phyloP scores from a whole-genome alignment of 2,329 filamentous ascomycete genomes.

The Ambrosiella xylebori region DNA sequence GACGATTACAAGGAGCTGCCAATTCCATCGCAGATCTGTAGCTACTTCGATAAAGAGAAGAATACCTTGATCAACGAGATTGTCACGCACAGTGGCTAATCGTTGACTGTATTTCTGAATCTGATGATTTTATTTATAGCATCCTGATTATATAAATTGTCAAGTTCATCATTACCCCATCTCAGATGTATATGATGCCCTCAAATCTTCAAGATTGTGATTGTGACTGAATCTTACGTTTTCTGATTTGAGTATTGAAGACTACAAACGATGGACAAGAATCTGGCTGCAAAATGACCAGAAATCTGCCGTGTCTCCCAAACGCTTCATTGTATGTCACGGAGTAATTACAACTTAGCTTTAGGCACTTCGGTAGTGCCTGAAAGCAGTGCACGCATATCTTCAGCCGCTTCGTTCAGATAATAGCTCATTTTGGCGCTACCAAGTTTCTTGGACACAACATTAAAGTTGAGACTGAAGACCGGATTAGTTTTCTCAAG shows the following conservation, averaged over 20 bases:
- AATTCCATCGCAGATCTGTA: slow-evolving; percentile 76
- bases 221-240: too few relatives aligned
- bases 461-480: slow-evolving; percentile 75
- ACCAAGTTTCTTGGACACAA: slow-evolving; percentile 83
- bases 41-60: slow-evolving; percentile 50
- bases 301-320: not conserved
- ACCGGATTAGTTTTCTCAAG: slow-evolving; percentile 21
- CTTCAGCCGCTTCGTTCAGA: slow-evolving; percentile 79
- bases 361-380: slow-evolving; percentile 65
- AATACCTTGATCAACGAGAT: slow-evolving; percentile 79
- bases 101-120: not conserved
- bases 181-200: too few relatives aligned
- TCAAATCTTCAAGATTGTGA: too few relatives aligned
- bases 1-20: slow-evolving; percentile 79
- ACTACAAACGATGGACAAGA: too few relatives aligned
- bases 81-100: slow-evolving; percentile 75
- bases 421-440: slow-evolving; percentile 91
- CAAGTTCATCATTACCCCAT: too few relatives aligned
- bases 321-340: not conserved
- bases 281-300: too few relatives aligned
- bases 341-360: slow-evolving; percentile 56
- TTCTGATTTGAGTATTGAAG: too few relatives aligned
- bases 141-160: not conserved
- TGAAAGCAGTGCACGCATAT: slow-evolving; percentile 72
- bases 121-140: not conserved